Evolutionary conservation across 805 yeast genomes (phyloP), one percentile per base, ranked within the genome.

Genomic region (Tetrapisispora arboricola): DNA sequence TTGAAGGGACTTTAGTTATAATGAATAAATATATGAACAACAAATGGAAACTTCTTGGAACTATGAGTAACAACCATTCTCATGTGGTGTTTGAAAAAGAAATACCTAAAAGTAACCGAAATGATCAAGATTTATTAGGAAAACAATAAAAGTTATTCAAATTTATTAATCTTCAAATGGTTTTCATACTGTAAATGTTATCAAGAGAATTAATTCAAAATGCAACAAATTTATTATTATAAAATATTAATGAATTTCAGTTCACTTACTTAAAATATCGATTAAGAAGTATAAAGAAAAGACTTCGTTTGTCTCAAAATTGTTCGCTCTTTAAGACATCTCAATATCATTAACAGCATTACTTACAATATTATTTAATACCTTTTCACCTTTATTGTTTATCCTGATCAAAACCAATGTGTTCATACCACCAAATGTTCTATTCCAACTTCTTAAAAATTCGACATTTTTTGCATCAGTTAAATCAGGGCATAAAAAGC

Each of bases 391-490:
- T 5, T 57, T 44, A 8, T 36, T 44, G 37, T 50, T 52, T 7
- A 61, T 45, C 48, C 66, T 54, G 8, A 71, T 60, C 46, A 75
- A 71, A 45, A 75, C 76, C 53, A 86, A 66, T 16, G 73, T 70
- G 31, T 80, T 78, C 39, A 80, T 63, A 16, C 92, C 86, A 35
- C 96, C 96, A 51, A 75, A 66, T 10, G 84, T 76, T 21, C 92
- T 88, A 51, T 83, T 81, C 96, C 96, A 90, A 5, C 63, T 60
- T 54, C 79, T 71, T 48, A 90, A 63, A 27, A 67, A 63, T 29
- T 66, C 64, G 2, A 85, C 90, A 4, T 78, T 80, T 8, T 63
- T 67, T 29, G 60, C 63, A 49, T 78, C 79, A 3, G 78, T 66
- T 46, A 90, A 59, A 58, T 86, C 87, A 1, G 96, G 96, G 4